phyloP scores from a whole-genome alignment of 1,284 basidiomycete genomes.

The Fomes fomentarius region DNA sequence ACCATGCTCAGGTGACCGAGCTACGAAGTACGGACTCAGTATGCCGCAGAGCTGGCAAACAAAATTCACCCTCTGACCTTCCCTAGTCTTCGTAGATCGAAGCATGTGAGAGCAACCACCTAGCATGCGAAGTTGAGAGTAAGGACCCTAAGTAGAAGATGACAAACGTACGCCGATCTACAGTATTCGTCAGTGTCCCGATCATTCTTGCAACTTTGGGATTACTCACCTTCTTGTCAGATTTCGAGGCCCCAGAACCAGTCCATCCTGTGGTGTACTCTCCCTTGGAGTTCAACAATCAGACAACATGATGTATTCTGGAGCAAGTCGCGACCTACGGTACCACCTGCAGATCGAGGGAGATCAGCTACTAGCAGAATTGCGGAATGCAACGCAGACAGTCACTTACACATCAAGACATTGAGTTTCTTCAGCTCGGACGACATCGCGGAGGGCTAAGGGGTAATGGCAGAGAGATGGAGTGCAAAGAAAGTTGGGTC shows the following conservation, averaged over 20 bases:
- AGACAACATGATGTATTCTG: no score
- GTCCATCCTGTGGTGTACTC: slow-evolving; percentile 97
- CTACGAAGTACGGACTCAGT: slow-evolving; percentile 36
- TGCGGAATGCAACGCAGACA: not conserved
- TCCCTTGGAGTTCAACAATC: no score
- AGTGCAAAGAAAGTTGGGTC: slow-evolving; percentile 1
- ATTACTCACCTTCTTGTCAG: slow-evolving; percentile 89
- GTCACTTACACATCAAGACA: slow-evolving; percentile 30
- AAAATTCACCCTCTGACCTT: slow-evolving; percentile 61
- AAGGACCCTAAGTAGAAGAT: not conserved
- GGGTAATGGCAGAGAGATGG: not conserved
- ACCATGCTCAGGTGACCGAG: slow-evolving; percentile 80
- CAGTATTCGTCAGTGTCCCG: not conserved
- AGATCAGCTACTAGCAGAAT: slow-evolving; percentile 6
- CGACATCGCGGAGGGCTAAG: slow-evolving; percentile 19
- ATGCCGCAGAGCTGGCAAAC: not conserved
- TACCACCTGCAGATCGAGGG: slow-evolving; percentile 24
- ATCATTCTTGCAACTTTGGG: no score
- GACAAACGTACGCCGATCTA: slow-evolving; percentile 68
- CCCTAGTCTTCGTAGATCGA: slow-evolving; percentile 84
- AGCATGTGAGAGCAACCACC: slow-evolving; percentile 90
- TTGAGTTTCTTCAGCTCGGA: slow-evolving; percentile 29
- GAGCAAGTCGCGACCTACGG: slow-evolving; percentile 18
- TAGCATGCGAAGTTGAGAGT: slow-evolving; percentile 34
- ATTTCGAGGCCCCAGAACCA: slow-evolving; percentile 86